Percentiles rank a stretch among this genome's conserved stretches.
These are phyloP conservation scores for Aspergillus biplanus DNA, from an alignment of 495 filamentous ascomycete genomes.

Conservation along the genomic window DNA sequence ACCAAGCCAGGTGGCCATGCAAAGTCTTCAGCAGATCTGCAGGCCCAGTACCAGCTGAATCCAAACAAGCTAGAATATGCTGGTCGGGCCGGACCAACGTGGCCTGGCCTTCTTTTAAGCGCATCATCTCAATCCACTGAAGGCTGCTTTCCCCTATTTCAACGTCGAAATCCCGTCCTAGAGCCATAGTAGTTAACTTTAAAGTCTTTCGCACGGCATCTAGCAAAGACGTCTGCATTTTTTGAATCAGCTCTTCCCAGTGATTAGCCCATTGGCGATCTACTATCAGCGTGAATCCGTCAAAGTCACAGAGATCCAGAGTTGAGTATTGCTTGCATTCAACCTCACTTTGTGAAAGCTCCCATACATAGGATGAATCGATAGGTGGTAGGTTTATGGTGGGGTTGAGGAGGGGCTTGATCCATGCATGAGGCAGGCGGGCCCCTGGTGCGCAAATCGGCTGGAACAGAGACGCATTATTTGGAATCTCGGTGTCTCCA, in stretches of 20 bases:
- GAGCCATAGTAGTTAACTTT: conserved; percentile 16
- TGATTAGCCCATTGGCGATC: conserved; percentile 11
- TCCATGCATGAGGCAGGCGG: conserved; percentile 40
- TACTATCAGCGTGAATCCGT: conserved; percentile 35
- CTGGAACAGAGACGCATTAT: conserved; percentile 29
- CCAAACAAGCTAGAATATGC: conserved; percentile 34
- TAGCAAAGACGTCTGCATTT: not conserved
- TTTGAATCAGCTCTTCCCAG: conserved; percentile 9
- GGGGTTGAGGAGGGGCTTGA: conserved; percentile 6
- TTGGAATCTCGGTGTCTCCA: conserved; percentile 31
- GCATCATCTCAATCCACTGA: conserved; percentile 26
- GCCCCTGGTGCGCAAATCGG: conserved; percentile 31
- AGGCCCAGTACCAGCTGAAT: not conserved
- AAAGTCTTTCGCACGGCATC: conserved; percentile 1
- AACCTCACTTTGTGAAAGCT: conserved; percentile 26
- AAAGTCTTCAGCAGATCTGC: conserved; percentile 14
- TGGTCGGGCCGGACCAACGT: conserved; percentile 41
- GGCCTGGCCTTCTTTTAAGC: conserved; percentile 27
- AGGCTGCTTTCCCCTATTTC: conserved; percentile 16
- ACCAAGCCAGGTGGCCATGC: conserved; percentile 21
- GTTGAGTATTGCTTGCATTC: conserved; percentile 32
- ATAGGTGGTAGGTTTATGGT: conserved; percentile 25
- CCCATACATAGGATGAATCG: conserved; percentile 33
- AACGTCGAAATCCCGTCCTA: conserved; percentile 26
- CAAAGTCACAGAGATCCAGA: conserved; percentile 35